Base-by-base conservation (phyloP, 1,284 basidiomycete species). In the Vanrija pseudolonga region DNA sequence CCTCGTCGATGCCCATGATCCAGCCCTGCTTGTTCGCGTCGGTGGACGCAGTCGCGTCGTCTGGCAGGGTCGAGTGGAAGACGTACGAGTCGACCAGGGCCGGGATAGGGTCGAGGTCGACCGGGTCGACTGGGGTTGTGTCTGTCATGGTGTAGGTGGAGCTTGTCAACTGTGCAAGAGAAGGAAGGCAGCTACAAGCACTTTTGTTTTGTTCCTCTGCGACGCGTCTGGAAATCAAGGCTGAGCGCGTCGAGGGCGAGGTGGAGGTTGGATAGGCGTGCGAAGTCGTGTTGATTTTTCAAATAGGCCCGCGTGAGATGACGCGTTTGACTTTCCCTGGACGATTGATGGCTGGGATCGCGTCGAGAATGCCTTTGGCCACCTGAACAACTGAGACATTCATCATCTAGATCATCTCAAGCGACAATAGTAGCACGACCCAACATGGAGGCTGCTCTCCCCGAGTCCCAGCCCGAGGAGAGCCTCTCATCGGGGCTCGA, bases 1-100 rank as follows among this genome's bases (percentile, higher is more conserved):
- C 95, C 74, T 98, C 95, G 74, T 98, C 95, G 7, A 98, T 92
- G 37, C 95, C 95, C 53, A 98, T 85, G 47, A 96, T 77, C 78
- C 79, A 81, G 8, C 74, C 73, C 32, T 72, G 73, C 41, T 87
- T 76, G 55, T 60, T 60, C 22, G 28, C 51, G 85, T 89, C n/a
- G 84, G 84, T 0, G 22, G 47, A 57, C 15, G 49, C 53, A 4
- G 60, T 60, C 37, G 56, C 53, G 41, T 45, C 53, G 11, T 86
- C 86, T 2, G 76, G 84, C 83, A 23, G 89, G 84, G 84, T 80
- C 0, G 90, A 91, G 71, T 93, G 90, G 71, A 89, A 88, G 0
- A 87, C 86, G 72, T 94, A 94, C 0, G 89, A 89, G 26, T 84
- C 81, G 4, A 79, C 79, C 23, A 93, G 78, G 0, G 86, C 80